Base-by-base conservation (phyloP, 768 basidiomycete species). In the Kockovaella imperatae region DNA sequence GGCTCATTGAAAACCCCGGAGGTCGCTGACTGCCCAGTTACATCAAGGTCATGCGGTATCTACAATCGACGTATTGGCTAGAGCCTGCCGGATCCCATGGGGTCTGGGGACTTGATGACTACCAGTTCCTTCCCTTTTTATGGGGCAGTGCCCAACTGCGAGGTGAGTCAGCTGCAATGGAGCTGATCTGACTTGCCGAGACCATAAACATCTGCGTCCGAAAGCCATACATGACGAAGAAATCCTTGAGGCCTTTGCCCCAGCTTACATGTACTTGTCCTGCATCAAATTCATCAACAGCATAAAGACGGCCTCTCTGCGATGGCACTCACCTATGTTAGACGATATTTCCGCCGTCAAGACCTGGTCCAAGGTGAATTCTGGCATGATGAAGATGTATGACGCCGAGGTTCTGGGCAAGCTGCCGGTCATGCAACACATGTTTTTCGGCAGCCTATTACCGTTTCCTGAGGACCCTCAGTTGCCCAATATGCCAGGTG, bases 71-170 rank as follows among this genome's bases (percentile, higher is more conserved):
- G 2, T 99, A 99, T 67, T 96, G 91, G 89, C 79, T 96, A 0
- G 93, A 99, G 68, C 91, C 93, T 3, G 93, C 93, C 5, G 91
- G 93, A n/a, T 97, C 95, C 1, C 93, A 97, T 67, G 93, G 93
- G 0, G 93, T 96, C 0, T 97, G 91, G 86, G 93, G 93, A 1
- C 74, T 97, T 47, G 90, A 95, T 59, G 90, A 96, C 61, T 99
- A 96, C 62, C 90, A 95, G 60, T 99, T 95, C 73, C 76, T 91
- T 14, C 91, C 86, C 0, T 96, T 90, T 74, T 49, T 72, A 4
- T 71, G 63, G 57, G 71, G 71, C 5, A 53, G 54, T 5, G 71
- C 64, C 2, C 71, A 71, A 38, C 49, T 70, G 4, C 56, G 55
- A 49, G 55, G 68, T 67, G 25, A 8, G 59, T 31, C 25, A n/a